Conservation (phyloP, 148 eudicot species). For the Salicornia ramosissima region DNA sequence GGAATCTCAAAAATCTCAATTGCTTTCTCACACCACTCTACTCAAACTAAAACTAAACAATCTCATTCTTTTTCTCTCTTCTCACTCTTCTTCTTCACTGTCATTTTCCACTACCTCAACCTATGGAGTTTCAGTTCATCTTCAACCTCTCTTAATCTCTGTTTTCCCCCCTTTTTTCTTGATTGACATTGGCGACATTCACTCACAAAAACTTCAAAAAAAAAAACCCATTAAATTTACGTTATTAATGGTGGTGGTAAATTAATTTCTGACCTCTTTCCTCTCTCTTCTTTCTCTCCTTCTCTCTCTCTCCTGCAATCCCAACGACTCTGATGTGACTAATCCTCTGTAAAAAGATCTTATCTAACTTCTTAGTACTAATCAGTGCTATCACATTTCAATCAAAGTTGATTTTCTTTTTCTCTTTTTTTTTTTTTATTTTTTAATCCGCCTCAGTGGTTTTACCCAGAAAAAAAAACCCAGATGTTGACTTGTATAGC, state of each 20-base stretch:
- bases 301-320: not conserved
- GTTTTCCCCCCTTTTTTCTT: too few species aligned
- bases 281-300: too few species aligned
- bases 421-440: not conserved
- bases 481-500: constrained; percentile 70
- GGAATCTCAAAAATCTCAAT: not conserved
- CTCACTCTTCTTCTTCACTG: too few species aligned
- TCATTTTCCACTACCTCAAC: too few species aligned
- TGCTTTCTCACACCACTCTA: not conserved
- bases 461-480: not conserved
- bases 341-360: not conserved
- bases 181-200: too few species aligned
- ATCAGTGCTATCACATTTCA: not conserved
- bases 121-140: too few species aligned
- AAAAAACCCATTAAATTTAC: not conserved
- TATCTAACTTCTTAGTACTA: not conserved
- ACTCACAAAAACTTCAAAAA: too few species aligned
- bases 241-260: constrained; percentile 9
- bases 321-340: constrained; percentile 10
- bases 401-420: not conserved
- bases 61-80: too few species aligned
- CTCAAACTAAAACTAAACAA: not conserved
- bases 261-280: not conserved
- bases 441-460: not conserved
- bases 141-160: too few species aligned